Conservation (phyloP, 2,329 filamentous ascomycete species). For the Sclerotinia nivalis region DNA sequence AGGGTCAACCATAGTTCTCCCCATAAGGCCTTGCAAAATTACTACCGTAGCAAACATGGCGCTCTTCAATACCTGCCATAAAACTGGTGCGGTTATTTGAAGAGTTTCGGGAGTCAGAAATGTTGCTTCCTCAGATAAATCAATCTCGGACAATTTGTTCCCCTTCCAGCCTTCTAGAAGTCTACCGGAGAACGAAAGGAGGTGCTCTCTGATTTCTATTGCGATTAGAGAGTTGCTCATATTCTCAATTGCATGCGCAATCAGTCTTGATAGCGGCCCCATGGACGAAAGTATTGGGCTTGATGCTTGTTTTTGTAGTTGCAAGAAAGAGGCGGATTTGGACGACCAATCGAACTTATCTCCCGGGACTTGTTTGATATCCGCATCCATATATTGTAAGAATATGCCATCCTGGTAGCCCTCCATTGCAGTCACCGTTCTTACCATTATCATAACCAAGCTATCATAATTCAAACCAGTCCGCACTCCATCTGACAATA, state of each 20-base stretch:
- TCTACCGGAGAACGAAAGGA: conserved; percentile 48
- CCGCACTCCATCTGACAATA: conserved; percentile 55
- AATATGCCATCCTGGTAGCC: conserved; percentile 67
- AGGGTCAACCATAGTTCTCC: conserved; percentile 57
- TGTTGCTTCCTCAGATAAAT: conserved; percentile 58
- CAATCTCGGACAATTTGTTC: conserved; percentile 67
- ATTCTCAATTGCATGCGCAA: conserved; percentile 62
- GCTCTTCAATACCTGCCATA: conserved; percentile 66
- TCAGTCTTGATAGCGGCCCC: conserved; percentile 62
- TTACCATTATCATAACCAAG: conserved; percentile 59
- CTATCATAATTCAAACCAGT: conserved; percentile 57
- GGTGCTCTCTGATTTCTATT: conserved; percentile 51
- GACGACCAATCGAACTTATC: conserved; percentile 61
- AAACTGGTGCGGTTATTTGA: conserved; percentile 57
- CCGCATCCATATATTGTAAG: conserved; percentile 60
- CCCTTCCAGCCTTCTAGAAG: conserved; percentile 66
- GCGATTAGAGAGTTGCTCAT: conserved; percentile 48
- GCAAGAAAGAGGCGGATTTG: conserved; percentile 57
- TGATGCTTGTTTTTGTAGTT: conserved; percentile 55
- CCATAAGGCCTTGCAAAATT: conserved; percentile 59
- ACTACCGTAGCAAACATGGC: conserved; percentile 66
- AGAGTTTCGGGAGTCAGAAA: conserved; percentile 60
- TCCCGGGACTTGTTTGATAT: conserved; percentile 52
- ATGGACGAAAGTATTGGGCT: conserved; percentile 61
- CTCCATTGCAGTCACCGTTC: conserved; percentile 58